Conservation (phyloP, 306 rosid species). For the Crotalaria pallida region DNA sequence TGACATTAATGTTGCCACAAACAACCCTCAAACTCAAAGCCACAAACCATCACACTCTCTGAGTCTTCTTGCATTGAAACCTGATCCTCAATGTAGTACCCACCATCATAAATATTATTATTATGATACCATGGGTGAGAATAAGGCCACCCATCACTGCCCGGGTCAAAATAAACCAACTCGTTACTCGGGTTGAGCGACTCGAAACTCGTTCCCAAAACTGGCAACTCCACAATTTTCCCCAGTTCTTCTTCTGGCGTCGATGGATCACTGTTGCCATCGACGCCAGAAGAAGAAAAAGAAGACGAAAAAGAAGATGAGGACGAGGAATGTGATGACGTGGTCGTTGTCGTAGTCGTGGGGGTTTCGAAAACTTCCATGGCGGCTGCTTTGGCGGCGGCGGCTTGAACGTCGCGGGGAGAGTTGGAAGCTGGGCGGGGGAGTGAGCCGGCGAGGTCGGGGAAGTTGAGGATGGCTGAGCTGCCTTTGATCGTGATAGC, state of each 20-base stretch:
- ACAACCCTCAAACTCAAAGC: slow-evolving; percentile 42
- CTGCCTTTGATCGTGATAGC: slow-evolving; percentile 73
- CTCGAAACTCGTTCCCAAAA: slow-evolving; percentile 40
- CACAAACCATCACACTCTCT: slow-evolving; percentile 29
- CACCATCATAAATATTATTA: slow-evolving; percentile 29
- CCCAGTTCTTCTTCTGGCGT: slow-evolving; percentile 79
- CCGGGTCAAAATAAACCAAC: slow-evolving; percentile 48
- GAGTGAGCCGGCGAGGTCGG: slow-evolving; percentile 49
- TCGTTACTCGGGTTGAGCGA: slow-evolving; percentile 38
- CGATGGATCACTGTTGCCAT: slow-evolving; percentile 16
- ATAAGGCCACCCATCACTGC: slow-evolving; percentile 48
- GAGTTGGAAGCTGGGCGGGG: slow-evolving; percentile 82
- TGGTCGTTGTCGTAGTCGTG: no score
- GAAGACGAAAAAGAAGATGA: slow-evolving; percentile 18
- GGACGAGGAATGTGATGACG: not conserved
- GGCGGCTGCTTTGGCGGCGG: slow-evolving; percentile 83
- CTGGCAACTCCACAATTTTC: slow-evolving; percentile 73
- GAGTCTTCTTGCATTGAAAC: slow-evolving; percentile 36
- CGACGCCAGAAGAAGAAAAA: not conserved
- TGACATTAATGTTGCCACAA: slow-evolving; percentile 44
- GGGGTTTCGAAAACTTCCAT: slow-evolving; percentile 36
- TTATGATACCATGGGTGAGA: slow-evolving; percentile 43
- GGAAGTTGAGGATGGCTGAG: slow-evolving; percentile 96
- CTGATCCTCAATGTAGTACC: slow-evolving; percentile 36
- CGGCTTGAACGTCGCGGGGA: slow-evolving; percentile 84